These are phyloP conservation scores for Trichophyton schoenleinii DNA, from an alignment of 2,329 filamentous ascomycete species.

Conservation along the genomic window DNA sequence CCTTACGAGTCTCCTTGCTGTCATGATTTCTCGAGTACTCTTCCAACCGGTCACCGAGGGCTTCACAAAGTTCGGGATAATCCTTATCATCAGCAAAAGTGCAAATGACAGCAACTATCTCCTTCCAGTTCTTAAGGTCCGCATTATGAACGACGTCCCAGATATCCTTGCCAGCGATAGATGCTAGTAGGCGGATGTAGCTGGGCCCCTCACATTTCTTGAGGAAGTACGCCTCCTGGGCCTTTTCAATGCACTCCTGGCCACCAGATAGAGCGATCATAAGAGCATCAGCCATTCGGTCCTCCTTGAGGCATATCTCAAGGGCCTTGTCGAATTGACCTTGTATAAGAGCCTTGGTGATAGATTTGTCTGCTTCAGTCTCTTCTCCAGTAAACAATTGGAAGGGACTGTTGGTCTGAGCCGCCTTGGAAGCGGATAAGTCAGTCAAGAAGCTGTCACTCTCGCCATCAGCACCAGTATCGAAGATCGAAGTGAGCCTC, in stretches of 20 bases:
- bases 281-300: slow-evolving; percentile 88
- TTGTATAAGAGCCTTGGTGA: slow-evolving; percentile 78
- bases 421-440: slow-evolving; percentile 74
- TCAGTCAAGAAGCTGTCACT: slow-evolving; percentile 80
- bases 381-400: slow-evolving; percentile 76
- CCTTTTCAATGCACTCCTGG: slow-evolving; percentile 85
- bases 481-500: slow-evolving; percentile 68
- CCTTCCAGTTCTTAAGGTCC: slow-evolving; percentile 86
- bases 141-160: slow-evolving; percentile 98
- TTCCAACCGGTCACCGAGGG: slow-evolving; percentile 77
- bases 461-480: slow-evolving; percentile 57
- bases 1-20: slow-evolving; percentile 52
- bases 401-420: slow-evolving; percentile 90
- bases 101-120: slow-evolving; percentile 89
- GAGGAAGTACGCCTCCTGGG: slow-evolving; percentile 79
- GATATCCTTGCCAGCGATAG: slow-evolving; percentile 88
- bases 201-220: slow-evolving; percentile 73
- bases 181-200: slow-evolving; percentile 79
- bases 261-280: slow-evolving; percentile 96
- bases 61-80: slow-evolving; percentile 90
- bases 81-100: slow-evolving; percentile 86
- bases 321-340: slow-evolving; percentile 85
- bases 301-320: slow-evolving; percentile 75
- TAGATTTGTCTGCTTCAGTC: slow-evolving; percentile 66
- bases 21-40: slow-evolving; percentile 50